Evolutionary conservation across 2,329 filamentous ascomycete species (phyloP).

Genomic region (Periconia sp.): DNA sequence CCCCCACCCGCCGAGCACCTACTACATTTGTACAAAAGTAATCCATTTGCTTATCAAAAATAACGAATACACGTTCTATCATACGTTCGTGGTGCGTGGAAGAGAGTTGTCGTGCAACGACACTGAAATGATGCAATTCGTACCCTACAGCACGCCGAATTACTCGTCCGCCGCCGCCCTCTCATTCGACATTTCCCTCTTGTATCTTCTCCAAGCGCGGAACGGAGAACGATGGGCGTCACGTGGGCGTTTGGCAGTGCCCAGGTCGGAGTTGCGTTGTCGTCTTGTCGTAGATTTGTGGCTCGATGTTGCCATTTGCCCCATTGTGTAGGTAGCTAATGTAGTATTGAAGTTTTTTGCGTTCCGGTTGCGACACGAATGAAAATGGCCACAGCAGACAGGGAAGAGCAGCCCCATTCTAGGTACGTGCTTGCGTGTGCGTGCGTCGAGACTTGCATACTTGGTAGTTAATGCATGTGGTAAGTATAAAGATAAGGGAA

Average conservation of each 20-base stretch:
- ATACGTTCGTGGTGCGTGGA: too few species aligned
- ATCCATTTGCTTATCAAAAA: too few species aligned
- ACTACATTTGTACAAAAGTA: too few species aligned
- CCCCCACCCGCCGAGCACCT: too few species aligned
- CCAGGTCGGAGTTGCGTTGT: not conserved
- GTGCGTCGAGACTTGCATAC: not conserved
- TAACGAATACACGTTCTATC: too few species aligned
- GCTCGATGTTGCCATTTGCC: conserved; percentile 3
- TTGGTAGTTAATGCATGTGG: not conserved
- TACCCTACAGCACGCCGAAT: not conserved
- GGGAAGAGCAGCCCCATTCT: not conserved
- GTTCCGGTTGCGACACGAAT: not conserved
- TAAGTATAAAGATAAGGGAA: not conserved
- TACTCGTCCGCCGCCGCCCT: not conserved
- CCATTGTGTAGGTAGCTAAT: not conserved
- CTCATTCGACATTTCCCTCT: not conserved
- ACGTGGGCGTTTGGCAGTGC: not conserved
- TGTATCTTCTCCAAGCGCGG: too few species aligned
- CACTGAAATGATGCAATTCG: not conserved
- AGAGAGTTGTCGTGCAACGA: not conserved
- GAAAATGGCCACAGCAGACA: not conserved
- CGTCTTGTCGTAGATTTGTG: conserved; percentile 1
- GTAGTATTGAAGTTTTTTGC: not conserved
- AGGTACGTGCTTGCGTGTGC: not conserved
- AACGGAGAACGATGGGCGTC: not conserved